Base-by-base conservation (phyloP, 208 protist species). In the Trypanosoma congolense region DNA sequence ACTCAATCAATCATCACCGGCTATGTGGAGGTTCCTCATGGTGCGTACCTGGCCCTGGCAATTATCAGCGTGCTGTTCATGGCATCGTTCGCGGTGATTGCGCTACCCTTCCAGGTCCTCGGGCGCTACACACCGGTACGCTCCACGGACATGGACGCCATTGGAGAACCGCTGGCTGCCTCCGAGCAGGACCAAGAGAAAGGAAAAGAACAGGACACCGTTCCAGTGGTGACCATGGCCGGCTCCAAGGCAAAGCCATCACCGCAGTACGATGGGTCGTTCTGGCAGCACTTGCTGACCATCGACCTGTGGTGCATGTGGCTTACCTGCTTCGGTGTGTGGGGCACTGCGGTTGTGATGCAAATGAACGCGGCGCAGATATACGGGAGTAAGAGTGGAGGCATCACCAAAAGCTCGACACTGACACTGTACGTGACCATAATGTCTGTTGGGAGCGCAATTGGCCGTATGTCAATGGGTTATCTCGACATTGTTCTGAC, bases 321-420 rank as follows among this genome's bases (percentile, higher is more conserved):
- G 75, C 21, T 84, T 4, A 61, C 57, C 29, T 85, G 70, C 61
- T 87, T 87, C 36, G 78, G 78, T 45, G 65, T 84, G 73, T 83
- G 78, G 78, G 83, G 83, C 35, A 86, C 77, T 6, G 77, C 66
- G 18, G 76, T 70, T 4, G 77, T 91, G 44, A 83, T 91, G 65
- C 53, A 76, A 29, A 77, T 83, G 69, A 91, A 91, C 54, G 73
- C 80, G 2, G 74, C 79, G 9, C 80, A 87, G 56, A 77, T 91
- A 41, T 91, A 87, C 53, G 66, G 65, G 45, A 83, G 74, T 26
- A 77, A 58, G 18, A 86, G 77, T 68, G 44, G 74, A 28, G 77
- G 75, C 35, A 57, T 40, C 6, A 75, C 70, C 36, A 51, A 78
- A 16, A 52, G 62, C 24, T 56, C 61, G 8, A 56, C 44, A 0